Conservation (phyloP, 768 basidiomycete species). For the Leccinum longicurvipes region DNA sequence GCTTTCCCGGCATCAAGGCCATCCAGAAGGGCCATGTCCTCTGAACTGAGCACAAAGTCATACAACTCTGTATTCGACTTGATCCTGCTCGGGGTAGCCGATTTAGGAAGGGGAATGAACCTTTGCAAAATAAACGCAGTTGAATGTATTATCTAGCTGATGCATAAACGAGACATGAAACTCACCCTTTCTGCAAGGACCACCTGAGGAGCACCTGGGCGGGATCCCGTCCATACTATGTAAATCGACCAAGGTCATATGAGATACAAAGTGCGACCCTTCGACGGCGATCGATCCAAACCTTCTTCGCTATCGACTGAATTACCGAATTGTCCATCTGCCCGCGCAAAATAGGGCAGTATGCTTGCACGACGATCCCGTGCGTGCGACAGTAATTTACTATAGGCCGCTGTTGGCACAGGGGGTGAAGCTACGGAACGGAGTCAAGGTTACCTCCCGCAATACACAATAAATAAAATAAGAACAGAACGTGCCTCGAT, state of each 20-base stretch:
- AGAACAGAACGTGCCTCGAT: slow-evolving; percentile 54
- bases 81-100: slow-evolving; percentile 67
- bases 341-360: slow-evolving; percentile 71
- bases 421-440: slow-evolving; percentile 61
- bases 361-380: slow-evolving; percentile 66
- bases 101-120: slow-evolving; percentile 81
- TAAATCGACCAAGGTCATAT: neutral
- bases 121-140: slow-evolving; percentile 34
- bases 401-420: slow-evolving; percentile 78
- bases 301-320: slow-evolving; percentile 55
- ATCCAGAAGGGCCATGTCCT: slow-evolving; percentile 67
- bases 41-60: slow-evolving; percentile 64
- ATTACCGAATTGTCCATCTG: slow-evolving; percentile 52
- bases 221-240: slow-evolving; percentile 54
- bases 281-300: slow-evolving; percentile 24
- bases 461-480: neutral
- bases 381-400: slow-evolving; percentile 67
- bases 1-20: slow-evolving; percentile 66
- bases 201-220: slow-evolving; percentile 87
- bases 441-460: slow-evolving; percentile 4
- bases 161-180: slow-evolving; percentile 9
- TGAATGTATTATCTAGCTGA: neutral
- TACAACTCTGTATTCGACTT: slow-evolving; percentile 69
- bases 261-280: slow-evolving; percentile 8
- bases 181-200: slow-evolving; percentile 82